Base-by-base conservation (phyloP, 345 rosid species). In the Eucalyptus curtisii region DNA sequence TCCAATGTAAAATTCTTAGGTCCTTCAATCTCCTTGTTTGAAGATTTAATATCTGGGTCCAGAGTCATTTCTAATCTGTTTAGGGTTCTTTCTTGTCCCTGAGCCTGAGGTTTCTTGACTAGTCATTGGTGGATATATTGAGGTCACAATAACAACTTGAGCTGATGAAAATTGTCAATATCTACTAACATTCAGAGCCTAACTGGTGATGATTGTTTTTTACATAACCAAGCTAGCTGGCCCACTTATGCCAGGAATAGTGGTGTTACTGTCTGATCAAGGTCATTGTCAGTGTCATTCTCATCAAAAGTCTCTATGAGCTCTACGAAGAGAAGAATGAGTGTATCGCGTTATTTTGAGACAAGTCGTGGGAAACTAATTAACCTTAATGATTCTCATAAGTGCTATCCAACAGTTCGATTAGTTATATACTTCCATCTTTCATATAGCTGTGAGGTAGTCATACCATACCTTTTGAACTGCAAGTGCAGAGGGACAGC, bases 401-500 rank as follows among this genome's bases (percentile, higher is more conserved):
- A 40, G 47, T 76, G 42, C 30, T 40, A 76, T 3, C 84, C 30
- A 40, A 76, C 82, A 37, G 47, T 76, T 76, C 27, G 14, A 37
- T 37, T 20, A 76, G 37, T 14, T 64, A n/a, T 27, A 64, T 64
- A 64, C 76, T 64, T 64, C 76, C 76, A n/a, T 64, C 76, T 64
- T 76, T 76, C 27, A 22, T 76, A 1, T 6, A 20, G 82, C 82
- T 76, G 27, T 40, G 82, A 76, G 82, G 47, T 76, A 76, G 45
- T 76, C 82, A 76, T 76, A 76, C 47, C 20, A 20, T 76, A 20
- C 45, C 82, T 76, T 76, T 76, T 76, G 47, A 76, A 76, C 27
- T 40, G 14, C 47, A 40, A 76, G 84, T 93, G 91, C 97, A 97
- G 98, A 96, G 97, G 90, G 99, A 98, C 88, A 92, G 90, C 89